Conservation (phyloP, 116 monocot species). For the Zostera marina region DNA sequence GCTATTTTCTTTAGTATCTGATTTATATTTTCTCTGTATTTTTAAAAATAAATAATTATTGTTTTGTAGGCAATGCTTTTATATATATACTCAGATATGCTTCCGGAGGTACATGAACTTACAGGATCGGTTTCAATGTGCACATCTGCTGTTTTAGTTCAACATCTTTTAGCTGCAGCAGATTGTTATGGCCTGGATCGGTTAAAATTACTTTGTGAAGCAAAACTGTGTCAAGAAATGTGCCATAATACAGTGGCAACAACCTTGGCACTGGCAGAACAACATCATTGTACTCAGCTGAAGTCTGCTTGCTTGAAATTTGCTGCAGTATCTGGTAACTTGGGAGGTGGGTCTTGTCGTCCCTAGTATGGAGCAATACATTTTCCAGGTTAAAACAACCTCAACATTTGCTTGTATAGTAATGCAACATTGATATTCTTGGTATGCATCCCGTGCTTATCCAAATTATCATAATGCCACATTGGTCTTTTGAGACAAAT, state of each 20-base stretch:
- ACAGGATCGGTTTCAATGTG: slow-evolving; percentile 19
- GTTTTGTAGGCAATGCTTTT: slow-evolving; percentile 39
- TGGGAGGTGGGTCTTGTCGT: slow-evolving; percentile 36
- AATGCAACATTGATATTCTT: slow-evolving; percentile 1
- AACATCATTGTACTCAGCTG: slow-evolving; percentile 40
- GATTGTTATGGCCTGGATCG: slow-evolving; percentile 52
- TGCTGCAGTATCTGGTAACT: slow-evolving; percentile 24
- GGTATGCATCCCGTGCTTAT: not conserved
- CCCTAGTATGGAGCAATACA: slow-evolving; percentile 8
- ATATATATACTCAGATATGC: slow-evolving; percentile 41
- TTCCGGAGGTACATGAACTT: slow-evolving; percentile 34
- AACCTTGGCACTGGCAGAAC: slow-evolving; percentile 49
- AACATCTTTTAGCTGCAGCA: slow-evolving; percentile 51
- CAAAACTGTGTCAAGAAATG: slow-evolving; percentile 31
- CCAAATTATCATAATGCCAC: not conserved
- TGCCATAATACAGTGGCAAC: slow-evolving; percentile 44
- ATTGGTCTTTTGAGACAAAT: not conserved
- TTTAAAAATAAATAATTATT: slow-evolving; percentile 1
- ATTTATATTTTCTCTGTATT: not conserved
- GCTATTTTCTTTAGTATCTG: not conserved
- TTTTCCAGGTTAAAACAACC: slow-evolving; percentile 11
- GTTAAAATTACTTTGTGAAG: slow-evolving; percentile 36
- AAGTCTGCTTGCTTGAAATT: slow-evolving; percentile 43
- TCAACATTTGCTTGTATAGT: slow-evolving; percentile 1
- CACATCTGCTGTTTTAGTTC: slow-evolving; percentile 35